phyloP scores from a whole-genome alignment of 2,329 filamentous ascomycete genomes.

The Apiospora sp. region DNA sequence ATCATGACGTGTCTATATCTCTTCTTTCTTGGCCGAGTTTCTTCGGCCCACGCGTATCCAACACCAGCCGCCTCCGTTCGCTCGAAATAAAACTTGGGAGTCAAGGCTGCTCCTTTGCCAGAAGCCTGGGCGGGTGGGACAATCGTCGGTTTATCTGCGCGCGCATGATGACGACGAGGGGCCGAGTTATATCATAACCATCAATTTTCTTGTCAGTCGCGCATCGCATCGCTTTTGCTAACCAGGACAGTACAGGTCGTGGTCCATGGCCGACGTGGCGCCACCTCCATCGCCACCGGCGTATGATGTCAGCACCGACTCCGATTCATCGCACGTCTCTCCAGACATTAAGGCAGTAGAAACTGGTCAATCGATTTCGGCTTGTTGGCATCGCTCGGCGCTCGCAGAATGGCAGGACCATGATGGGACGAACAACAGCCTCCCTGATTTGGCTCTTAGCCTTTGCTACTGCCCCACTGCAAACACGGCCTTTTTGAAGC shows the following conservation, averaged over 20 bases:
- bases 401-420: slow-evolving; percentile 17
- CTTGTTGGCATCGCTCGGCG: slow-evolving; percentile 21
- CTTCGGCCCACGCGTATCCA: background rate
- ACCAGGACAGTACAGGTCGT: slow-evolving; percentile 2
- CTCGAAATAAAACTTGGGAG: slow-evolving; percentile 24
- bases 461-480: slow-evolving; percentile 1
- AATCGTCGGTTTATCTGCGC: slow-evolving; percentile 13
- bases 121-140: slow-evolving; percentile 28
- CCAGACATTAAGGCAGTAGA: background rate
- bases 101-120: slow-evolving; percentile 26
- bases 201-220: background rate
- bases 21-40: background rate
- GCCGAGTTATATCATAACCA: slow-evolving; percentile 22
- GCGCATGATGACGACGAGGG: slow-evolving; percentile 21
- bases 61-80: slow-evolving; percentile 20
- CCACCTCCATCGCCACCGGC: slow-evolving; percentile 14
- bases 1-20: slow-evolving; percentile 12
- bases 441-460: slow-evolving; percentile 22
- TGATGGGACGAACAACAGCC: slow-evolving; percentile 5
- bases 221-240: slow-evolving; percentile 18
- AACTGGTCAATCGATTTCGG: background rate
- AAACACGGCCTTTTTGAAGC: slow-evolving; percentile 19
- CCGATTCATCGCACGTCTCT: background rate
- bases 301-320: slow-evolving; percentile 6
- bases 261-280: slow-evolving; percentile 23